A percentile compares a stretch with the other conserved stretches of the same genome.
phyloP scores from a whole-genome alignment of 1,284 basidiomycete species.

The Fereydounia khargensis region DNA sequence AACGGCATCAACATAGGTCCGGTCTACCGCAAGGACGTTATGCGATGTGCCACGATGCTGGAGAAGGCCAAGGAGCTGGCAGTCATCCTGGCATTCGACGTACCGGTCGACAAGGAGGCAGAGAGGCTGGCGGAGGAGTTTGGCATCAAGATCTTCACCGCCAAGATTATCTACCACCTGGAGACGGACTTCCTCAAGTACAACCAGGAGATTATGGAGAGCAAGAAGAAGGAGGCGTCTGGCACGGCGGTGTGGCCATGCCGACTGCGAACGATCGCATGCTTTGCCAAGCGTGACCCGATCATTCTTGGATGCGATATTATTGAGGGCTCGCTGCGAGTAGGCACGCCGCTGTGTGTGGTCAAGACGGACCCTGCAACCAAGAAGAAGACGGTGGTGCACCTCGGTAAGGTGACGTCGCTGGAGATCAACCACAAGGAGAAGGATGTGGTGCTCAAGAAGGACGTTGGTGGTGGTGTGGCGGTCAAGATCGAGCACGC shows the following conservation, averaged over 20 bases:
- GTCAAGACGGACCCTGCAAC: conserved; percentile 82
- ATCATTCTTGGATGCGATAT: conserved; percentile 96
- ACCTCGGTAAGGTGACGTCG: conserved; percentile 87
- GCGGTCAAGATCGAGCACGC: conserved; percentile 99
- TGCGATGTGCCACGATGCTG: conserved; percentile 89
- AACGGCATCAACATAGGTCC: conserved; percentile 94
- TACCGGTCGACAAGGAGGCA: conserved; percentile 83
- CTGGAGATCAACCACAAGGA: conserved; percentile 55
- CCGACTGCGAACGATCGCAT: conserved; percentile 84
- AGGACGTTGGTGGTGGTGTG: conserved; percentile 89
- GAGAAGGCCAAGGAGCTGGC: conserved; percentile 95
- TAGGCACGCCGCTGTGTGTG: conserved; percentile 93
- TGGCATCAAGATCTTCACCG: conserved; percentile 92
- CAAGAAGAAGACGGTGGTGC: conserved; percentile 84
- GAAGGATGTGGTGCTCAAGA: conserved; percentile 78
- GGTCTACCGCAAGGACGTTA: conserved; percentile 92
- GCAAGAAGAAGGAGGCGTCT: conserved; percentile 86
- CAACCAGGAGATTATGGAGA: conserved; percentile 86
- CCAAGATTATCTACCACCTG: conserved; percentile 97
- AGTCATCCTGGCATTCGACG: conserved; percentile 95
- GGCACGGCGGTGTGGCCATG: conserved; percentile 97
- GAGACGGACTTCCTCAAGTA: conserved; percentile 98
- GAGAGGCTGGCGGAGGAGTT: conserved; percentile 87
- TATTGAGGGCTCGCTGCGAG: conserved; percentile 79
- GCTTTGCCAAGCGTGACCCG: conserved; percentile 93